Evolutionary conservation across 2,329 filamentous ascomycete genomes (phyloP).

Genomic region (Lachnellula suecica): DNA sequence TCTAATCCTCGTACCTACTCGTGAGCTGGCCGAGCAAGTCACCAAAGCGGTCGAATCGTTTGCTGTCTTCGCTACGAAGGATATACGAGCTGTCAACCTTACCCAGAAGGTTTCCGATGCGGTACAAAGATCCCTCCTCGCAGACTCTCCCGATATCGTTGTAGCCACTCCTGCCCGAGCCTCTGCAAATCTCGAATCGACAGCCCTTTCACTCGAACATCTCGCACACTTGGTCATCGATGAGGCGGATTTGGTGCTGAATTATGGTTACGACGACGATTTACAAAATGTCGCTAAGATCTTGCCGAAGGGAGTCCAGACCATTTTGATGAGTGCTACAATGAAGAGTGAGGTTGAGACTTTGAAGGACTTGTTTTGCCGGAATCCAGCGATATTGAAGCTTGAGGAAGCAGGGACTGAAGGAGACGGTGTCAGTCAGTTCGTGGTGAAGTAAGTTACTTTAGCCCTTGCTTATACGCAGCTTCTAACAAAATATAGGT

Average conservation of each 20-base stretch:
- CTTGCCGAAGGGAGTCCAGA: constrained; percentile 83
- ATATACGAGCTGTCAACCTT: constrained; percentile 79
- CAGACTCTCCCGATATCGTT: constrained; percentile 83
- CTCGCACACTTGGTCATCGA: constrained; percentile 81
- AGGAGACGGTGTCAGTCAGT: constrained; percentile 78
- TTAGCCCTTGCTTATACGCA: not conserved
- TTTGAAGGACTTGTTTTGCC: constrained; percentile 81
- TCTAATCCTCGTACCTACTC: constrained; percentile 91
- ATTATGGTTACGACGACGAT: constrained; percentile 92
- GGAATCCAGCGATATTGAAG: constrained; percentile 75
- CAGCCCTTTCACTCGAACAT: constrained; percentile 67
- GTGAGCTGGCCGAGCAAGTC: constrained; percentile 92
- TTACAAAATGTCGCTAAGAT: constrained; percentile 75
- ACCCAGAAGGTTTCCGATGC: constrained; percentile 88
- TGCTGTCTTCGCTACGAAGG: constrained; percentile 79
- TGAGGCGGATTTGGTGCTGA: constrained; percentile 90
- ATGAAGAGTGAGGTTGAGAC: constrained; percentile 84
- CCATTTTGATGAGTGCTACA: constrained; percentile 91
- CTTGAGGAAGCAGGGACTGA: constrained; percentile 80
- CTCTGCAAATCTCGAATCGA: constrained; percentile 72
- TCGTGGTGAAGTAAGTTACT: constrained; percentile 68
- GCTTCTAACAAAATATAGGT: constrained; percentile 46
- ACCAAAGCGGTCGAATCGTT: constrained; percentile 75
- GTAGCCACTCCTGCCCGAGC: constrained; percentile 88
- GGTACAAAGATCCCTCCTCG: constrained; percentile 82